A percentile compares a stretch with the other conserved stretches of the same genome.
Evolutionary conservation across 1,139 yeast genomes (phyloP).

Genomic region (Blastobotrys aristatus): DNA sequence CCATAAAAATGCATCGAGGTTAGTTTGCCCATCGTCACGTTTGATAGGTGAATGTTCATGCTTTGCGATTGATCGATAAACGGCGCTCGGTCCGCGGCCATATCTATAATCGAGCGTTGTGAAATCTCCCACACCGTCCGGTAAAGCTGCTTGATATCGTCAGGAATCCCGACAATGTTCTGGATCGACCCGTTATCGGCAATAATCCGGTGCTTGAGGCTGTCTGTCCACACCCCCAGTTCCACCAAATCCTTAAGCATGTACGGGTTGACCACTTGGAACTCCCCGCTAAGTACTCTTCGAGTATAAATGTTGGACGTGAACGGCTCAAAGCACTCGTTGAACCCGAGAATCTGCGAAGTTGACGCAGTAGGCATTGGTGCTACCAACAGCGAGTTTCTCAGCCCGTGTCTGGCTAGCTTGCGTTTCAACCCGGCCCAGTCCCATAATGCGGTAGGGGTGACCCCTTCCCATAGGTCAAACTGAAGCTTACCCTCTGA

Average conservation of each 20-base stretch:
- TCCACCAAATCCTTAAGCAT: conserved; percentile 63
- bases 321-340: conserved; percentile 76
- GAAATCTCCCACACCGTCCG: conserved; percentile 92
- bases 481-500: conserved; percentile 63
- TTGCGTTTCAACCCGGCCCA: conserved; percentile 57
- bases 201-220: conserved; percentile 64
- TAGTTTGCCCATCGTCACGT: conserved; percentile 73
- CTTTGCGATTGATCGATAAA: conserved; percentile 87
- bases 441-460: conserved; percentile 54
- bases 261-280: conserved; percentile 70
- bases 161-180: conserved; percentile 59
- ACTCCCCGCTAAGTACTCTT: conserved; percentile 74
- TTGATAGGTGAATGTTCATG: conserved; percentile 66
- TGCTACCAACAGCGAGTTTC: conserved; percentile 71
- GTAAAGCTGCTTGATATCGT: conserved; percentile 59
- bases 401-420: conserved; percentile 50
- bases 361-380: conserved; percentile 92
- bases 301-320: conserved; percentile 75
- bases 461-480: conserved; percentile 58
- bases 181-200: conserved; percentile 75
- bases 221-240: conserved; percentile 63
- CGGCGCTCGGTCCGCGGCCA: conserved; percentile 89
- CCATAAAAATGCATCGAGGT: conserved; percentile 89
- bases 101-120: conserved; percentile 67
- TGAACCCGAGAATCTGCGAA: conserved; percentile 72